A percentile compares a stretch with the other conserved stretches of the same genome.
Evolutionary conservation across 768 basidiomycete species (phyloP).

Genomic region (Psilocybe tampanensis): DNA sequence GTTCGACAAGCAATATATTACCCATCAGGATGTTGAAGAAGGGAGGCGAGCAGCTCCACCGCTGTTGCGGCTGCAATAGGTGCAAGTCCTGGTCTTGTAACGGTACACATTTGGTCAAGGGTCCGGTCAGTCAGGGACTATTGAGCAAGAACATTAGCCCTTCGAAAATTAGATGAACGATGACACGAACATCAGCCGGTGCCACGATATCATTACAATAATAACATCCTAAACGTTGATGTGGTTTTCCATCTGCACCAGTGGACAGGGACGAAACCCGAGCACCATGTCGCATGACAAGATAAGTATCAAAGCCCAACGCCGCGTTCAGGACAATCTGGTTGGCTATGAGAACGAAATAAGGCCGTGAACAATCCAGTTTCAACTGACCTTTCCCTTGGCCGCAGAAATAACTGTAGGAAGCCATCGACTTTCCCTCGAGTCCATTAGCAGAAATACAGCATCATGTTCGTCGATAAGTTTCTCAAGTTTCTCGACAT

Average conservation of each 20-base stretch:
- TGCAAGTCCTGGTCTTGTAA: constrained; percentile 92
- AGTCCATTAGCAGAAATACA: constrained; percentile 95
- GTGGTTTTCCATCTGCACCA: constrained; percentile 27
- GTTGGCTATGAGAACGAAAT: too few relatives aligned
- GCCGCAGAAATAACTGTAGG: constrained; percentile 86
- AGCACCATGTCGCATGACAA: constrained; percentile 95
- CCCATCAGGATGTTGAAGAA: constrained; percentile 91
- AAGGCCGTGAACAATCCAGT: too few relatives aligned
- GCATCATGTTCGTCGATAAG: constrained; percentile 88
- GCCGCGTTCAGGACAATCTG: constrained; percentile 95
- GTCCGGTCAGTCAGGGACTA: constrained; percentile 80
- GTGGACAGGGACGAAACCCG: constrained; percentile 40
- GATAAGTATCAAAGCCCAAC: constrained; percentile 92
- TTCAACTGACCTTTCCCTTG: constrained; percentile 71
- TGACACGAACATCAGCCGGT: constrained; percentile 74
- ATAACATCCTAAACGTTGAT: constrained; percentile 80
- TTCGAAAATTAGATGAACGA: constrained; percentile 14
- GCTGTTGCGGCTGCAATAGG: constrained; percentile 91
- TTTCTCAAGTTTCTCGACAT: constrained; percentile 71
- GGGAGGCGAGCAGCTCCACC: constrained; percentile 87
- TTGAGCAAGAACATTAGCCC: constrained; percentile 20
- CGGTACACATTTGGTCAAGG: constrained; percentile 99
- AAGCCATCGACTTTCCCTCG: constrained; percentile 95
- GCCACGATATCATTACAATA: constrained; percentile 99
- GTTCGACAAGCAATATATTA: constrained; percentile 34